Percentiles rank a stretch among this genome's conserved stretches.
Conservation (phyloP, 2,329 filamentous ascomycete species). For the Ascochyta clinopodiicola region DNA sequence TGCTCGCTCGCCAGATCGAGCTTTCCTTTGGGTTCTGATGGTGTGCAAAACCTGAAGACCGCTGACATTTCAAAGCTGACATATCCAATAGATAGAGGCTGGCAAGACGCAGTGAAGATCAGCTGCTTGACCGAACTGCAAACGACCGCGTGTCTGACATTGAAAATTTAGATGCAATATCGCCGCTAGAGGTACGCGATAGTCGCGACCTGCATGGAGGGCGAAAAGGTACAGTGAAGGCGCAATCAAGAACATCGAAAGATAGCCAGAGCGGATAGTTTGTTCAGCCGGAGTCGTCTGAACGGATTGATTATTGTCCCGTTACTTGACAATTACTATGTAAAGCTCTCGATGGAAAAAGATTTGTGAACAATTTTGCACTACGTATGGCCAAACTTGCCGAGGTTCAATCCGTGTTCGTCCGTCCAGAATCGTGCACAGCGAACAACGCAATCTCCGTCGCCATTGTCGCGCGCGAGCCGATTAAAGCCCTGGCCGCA, state of each 20-base stretch:
- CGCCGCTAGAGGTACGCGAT: background rate
- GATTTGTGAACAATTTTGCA: background rate
- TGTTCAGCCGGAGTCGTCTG: background rate
- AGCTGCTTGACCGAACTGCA: background rate
- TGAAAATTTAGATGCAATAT: background rate
- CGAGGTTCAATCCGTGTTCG: background rate
- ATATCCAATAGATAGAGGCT: background rate
- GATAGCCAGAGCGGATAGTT: background rate
- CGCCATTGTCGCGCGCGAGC: background rate
- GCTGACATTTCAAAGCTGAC: background rate
- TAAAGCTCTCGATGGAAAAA: background rate
- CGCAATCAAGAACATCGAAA: background rate
- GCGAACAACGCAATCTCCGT: background rate
- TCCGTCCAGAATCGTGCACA: background rate
- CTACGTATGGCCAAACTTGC: background rate
- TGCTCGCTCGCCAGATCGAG: background rate
- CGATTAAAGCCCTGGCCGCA: no score
- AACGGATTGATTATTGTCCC: background rate
- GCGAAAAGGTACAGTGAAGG: background rate
- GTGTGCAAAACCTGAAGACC: background rate
- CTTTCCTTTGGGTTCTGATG: no score
- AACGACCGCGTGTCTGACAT: background rate
- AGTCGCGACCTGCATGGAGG: background rate
- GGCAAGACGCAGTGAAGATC: background rate
- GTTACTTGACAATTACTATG: background rate